A percentile compares a stretch with the other conserved stretches of the same genome.
phyloP scores from a whole-genome alignment of 2,329 filamentous ascomycete genomes.

The Colletotrichum phormii region DNA sequence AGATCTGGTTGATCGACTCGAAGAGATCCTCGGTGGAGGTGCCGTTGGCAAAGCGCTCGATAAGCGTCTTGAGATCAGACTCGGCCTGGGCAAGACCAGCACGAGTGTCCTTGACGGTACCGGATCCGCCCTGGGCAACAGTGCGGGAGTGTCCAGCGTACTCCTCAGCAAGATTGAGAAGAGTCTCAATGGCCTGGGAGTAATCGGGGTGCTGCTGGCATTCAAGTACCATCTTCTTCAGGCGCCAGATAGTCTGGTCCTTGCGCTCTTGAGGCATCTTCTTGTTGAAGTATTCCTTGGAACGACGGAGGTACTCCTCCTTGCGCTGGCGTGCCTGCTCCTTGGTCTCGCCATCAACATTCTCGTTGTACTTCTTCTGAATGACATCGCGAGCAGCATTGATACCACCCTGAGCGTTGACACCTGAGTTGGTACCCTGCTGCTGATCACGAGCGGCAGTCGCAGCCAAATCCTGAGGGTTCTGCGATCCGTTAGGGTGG shows the following conservation, averaged over 20 bases:
- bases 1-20: constrained; percentile 85
- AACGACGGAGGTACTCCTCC: constrained; percentile 58
- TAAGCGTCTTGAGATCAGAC: constrained; percentile 83
- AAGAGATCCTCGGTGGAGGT: constrained; percentile 91
- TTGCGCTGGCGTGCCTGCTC: constrained; percentile 58
- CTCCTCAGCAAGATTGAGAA: constrained; percentile 85
- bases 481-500: constrained; percentile 65
- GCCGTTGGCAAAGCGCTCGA: constrained; percentile 96
- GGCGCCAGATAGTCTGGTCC: constrained; percentile 88
- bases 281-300: constrained; percentile 80
- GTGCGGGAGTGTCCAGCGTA: constrained; percentile 82
- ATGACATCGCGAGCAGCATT: constrained; percentile 55
- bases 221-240: constrained; percentile 98
- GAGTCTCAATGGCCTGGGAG: constrained; percentile 87
- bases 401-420: constrained; percentile 63
- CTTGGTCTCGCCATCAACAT: constrained; percentile 74
- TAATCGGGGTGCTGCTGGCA: constrained; percentile 97
- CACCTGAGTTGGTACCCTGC: constrained; percentile 54
- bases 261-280: constrained; percentile 95
- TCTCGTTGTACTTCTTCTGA: constrained; percentile 69
- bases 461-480: constrained; percentile 64
- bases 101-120: constrained; percentile 79
- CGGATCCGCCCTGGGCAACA: constrained; percentile 72
- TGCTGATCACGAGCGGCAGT: constrained; percentile 59
- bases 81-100: constrained; percentile 78